Conservation (phyloP, 1,284 basidiomycete species). For the Boletus nobilissimus region DNA sequence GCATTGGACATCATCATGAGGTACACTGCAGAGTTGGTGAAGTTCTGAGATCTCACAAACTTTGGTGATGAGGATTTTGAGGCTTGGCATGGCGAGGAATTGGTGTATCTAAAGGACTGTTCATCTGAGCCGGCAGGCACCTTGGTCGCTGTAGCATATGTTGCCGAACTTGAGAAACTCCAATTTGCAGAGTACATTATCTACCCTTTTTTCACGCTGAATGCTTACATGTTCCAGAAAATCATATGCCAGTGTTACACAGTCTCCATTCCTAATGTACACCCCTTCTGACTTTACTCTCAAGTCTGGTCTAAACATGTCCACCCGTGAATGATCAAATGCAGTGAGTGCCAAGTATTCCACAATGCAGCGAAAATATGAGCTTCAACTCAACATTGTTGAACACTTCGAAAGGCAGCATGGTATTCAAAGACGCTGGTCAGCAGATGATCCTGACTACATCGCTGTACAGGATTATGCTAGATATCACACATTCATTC, state of each 20-base stretch:
- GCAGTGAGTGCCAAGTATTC: background rate
- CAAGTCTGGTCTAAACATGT: background rate
- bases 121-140: background rate
- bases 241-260: background rate
- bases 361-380: background rate
- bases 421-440: background rate
- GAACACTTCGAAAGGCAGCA: background rate
- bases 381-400: background rate
- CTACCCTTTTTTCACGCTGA: background rate
- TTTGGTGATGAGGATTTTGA: background rate
- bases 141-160: background rate
- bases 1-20: background rate
- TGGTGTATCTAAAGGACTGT: background rate
- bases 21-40: background rate
- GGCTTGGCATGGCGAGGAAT: background rate
- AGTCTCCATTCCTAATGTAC: background rate
- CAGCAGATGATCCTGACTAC: background rate
- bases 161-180: background rate
- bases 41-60: background rate
- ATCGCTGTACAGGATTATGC: background rate
- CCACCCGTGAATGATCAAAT: background rate
- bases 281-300: background rate
- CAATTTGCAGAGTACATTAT: background rate
- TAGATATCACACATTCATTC: background rate
- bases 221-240: background rate